Evolutionary conservation across 805 yeast species (phyloP).

Genomic region (Starmerella davenportii): DNA sequence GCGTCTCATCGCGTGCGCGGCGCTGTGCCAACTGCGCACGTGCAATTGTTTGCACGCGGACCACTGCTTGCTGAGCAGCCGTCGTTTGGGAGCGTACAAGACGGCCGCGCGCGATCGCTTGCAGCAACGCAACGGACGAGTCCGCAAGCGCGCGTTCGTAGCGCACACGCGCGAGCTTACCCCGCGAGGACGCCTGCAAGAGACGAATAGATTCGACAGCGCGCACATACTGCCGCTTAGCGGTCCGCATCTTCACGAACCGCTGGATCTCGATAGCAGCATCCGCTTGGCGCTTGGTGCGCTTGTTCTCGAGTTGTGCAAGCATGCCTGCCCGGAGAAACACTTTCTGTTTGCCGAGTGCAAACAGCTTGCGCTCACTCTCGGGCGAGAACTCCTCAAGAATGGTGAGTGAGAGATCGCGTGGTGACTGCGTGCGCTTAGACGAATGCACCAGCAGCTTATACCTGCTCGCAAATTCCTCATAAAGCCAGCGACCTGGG

Average conservation of each 20-base stretch:
- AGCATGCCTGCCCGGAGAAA: conserved; percentile 94
- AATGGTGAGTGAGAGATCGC: conserved; percentile 50
- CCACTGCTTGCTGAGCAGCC: conserved; percentile 35
- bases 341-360: conserved; percentile 74
- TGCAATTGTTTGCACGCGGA: conserved; percentile 38
- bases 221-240: conserved; percentile 42
- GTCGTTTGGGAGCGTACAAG: conserved; percentile 34
- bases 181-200: conserved; percentile 49
- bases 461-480: conserved; percentile 78
- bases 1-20: conserved; percentile 32
- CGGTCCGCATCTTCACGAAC: conserved; percentile 46
- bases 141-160: conserved; percentile 33
- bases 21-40: conserved; percentile 37
- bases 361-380: conserved; percentile 9
- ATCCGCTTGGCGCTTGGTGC: conserved; percentile 56
- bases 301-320: conserved; percentile 71
- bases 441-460: conserved; percentile 62
- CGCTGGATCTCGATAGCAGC: conserved; percentile 79
- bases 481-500: conserved; percentile 90
- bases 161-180: conserved; percentile 39
- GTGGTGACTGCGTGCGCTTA: conserved; percentile 32
- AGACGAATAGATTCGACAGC: conserved; percentile 35
- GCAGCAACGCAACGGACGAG: conserved; percentile 51
- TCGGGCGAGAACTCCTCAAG: conserved; percentile 24
- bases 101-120: conserved; percentile 35